phyloP scores from a whole-genome alignment of 2,329 filamentous ascomycete genomes.

The Aspergillus sp. region DNA sequence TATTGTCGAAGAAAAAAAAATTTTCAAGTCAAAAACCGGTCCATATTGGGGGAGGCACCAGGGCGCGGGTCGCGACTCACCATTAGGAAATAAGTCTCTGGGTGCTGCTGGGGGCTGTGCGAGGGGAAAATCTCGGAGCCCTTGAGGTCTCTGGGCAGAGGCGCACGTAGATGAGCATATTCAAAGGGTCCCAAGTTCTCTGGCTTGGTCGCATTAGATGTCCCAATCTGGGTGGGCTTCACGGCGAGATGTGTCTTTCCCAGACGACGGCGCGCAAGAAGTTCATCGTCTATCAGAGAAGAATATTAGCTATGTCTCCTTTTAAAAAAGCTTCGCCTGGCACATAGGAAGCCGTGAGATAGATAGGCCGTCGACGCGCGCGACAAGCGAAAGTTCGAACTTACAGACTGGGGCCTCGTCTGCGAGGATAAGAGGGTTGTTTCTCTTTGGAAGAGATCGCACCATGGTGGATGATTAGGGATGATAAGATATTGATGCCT shows the following conservation, averaged over 20 bases:
- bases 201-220: constrained; percentile 66
- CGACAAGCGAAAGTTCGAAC: constrained; percentile 18
- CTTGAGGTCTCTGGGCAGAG: constrained; percentile 82
- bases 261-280: constrained; percentile 78
- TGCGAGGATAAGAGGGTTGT: constrained; percentile 42
- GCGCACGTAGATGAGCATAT: constrained; percentile 91
- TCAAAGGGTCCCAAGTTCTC: constrained; percentile 80
- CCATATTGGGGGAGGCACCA: neutral
- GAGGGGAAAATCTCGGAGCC: constrained; percentile 87
- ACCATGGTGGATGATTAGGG: constrained; percentile 23
- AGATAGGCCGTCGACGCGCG: constrained; percentile 8
- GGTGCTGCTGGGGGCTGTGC: constrained; percentile 55
- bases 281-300: constrained; percentile 56
- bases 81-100: constrained; percentile 95
- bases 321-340: no score
- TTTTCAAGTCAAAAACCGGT: constrained; percentile 1
- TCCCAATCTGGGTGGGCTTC: constrained; percentile 70
- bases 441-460: constrained; percentile 42
- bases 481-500: no score
- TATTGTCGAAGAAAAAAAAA: constrained; percentile 13
- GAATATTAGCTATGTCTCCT: no score
- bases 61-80: constrained; percentile 39
- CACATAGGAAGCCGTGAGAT: no score
- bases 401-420: constrained; percentile 43
- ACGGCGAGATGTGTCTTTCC: constrained; percentile 88